These are phyloP conservation scores for Citrus glauca DNA, from an alignment of 345 rosid species.

Conservation along the genomic window DNA sequence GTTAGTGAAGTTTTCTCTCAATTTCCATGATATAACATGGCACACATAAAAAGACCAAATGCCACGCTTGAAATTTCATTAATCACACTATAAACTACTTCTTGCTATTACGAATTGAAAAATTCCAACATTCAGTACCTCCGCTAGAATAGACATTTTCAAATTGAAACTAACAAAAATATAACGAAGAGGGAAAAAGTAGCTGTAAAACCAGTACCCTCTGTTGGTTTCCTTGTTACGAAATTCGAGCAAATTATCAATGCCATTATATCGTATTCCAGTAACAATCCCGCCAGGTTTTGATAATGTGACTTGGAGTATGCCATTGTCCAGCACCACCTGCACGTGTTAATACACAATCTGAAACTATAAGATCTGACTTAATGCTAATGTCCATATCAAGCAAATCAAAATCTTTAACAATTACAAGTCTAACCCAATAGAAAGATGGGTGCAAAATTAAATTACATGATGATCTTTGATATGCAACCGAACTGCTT, in stretches of 20 bases:
- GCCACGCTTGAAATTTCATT: background rate
- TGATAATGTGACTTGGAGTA: constrained; percentile 59
- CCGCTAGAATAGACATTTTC: background rate
- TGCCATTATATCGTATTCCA: constrained; percentile 48
- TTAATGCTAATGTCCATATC: background rate
- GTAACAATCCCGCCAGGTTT: constrained; percentile 72
- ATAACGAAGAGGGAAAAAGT: background rate
- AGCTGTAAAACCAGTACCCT: constrained; percentile 42
- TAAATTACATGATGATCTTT: constrained; percentile 51
- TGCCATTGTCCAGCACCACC: constrained; percentile 78
- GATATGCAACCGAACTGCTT: constrained; percentile 48
- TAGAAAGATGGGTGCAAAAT: background rate
- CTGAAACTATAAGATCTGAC: background rate
- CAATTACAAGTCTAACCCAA: background rate
- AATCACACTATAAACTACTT: background rate
- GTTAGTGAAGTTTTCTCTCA: background rate
- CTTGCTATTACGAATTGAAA: background rate
- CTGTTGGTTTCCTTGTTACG: constrained; percentile 72
- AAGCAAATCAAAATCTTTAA: no score
- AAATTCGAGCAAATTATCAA: constrained; percentile 76
- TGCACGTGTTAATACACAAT: constrained; percentile 11
- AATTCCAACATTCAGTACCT: background rate
- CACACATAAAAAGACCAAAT: background rate
- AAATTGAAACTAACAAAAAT: background rate
- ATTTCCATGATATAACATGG: background rate